Conservation (phyloP, 1,284 basidiomycete species). For the Fomitiporia mediterranea region DNA sequence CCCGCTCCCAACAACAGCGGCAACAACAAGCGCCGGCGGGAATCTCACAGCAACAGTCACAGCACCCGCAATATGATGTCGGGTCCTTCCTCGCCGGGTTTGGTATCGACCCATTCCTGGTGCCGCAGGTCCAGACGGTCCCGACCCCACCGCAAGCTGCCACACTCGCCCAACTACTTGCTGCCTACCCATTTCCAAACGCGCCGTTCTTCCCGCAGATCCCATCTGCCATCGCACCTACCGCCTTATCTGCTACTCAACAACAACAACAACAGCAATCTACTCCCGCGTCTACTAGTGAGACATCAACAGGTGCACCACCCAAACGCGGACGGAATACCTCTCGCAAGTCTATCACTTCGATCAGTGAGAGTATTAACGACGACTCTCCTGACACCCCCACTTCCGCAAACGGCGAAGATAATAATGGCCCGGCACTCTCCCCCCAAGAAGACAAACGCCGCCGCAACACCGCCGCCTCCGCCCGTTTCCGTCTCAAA, state of each 20-base stretch:
- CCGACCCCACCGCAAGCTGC: conserved; percentile 36
- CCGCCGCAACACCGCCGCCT: conserved; percentile 91
- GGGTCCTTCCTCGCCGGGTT: conserved; percentile 54
- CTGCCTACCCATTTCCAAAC: conserved; percentile 42
- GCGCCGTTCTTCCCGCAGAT: conserved; percentile 20
- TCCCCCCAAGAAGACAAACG: conserved; percentile 84
- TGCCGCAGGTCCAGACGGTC: conserved; percentile 30
- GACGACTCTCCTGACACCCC: conserved; percentile 33
- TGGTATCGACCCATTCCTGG: conserved; percentile 53
- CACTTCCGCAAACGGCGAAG: conserved; percentile 33
- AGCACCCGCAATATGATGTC: conserved; percentile 51
- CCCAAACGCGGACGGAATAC: neutral
- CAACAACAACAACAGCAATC: too few relatives aligned
- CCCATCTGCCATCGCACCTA: conserved; percentile 27
- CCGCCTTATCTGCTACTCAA: conserved; percentile 20
- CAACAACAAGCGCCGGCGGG: neutral
- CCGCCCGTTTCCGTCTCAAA: conserved; percentile 96
- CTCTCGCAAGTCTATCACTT: neutral
- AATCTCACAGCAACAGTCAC: conserved; percentile 19
- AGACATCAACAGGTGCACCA: neutral
- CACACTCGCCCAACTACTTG: conserved; percentile 62
- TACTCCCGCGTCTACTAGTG: neutral
- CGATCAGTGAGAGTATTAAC: too few relatives aligned
- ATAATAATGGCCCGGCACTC: conserved; percentile 26
- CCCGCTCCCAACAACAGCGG: conserved; percentile 21